Evolutionary conservation across 192 early-diverging fungal genomes (phyloP).

Genomic region (Linderina pennispora): DNA sequence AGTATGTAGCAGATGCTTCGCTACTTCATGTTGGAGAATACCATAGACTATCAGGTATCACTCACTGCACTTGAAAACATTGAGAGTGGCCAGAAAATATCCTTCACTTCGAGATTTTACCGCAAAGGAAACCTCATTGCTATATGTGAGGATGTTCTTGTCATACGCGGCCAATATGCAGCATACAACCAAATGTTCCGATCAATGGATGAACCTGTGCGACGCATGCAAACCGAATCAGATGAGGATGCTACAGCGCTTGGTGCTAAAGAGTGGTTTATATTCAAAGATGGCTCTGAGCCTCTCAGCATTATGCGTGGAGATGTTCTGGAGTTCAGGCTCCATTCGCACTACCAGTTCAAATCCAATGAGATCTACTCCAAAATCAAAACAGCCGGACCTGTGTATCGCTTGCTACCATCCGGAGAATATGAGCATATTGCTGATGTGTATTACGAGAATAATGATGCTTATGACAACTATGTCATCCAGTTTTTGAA

Average conservation of each 20-base stretch:
- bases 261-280: slow-evolving; percentile 79
- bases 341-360: slow-evolving; percentile 65
- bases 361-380: slow-evolving; percentile 53
- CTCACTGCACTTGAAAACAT: slow-evolving; percentile 74
- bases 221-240: slow-evolving; percentile 57
- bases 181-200: slow-evolving; percentile 75
- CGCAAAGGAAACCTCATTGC: slow-evolving; percentile 56
- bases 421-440: slow-evolving; percentile 61
- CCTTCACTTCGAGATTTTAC: slow-evolving; percentile 59
- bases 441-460: slow-evolving; percentile 67
- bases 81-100: slow-evolving; percentile 74
- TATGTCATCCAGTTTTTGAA: no score
- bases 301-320: slow-evolving; percentile 47
- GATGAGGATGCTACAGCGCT: slow-evolving; percentile 72
- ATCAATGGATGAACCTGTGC: slow-evolving; percentile 55
- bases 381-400: slow-evolving; percentile 65
- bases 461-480: slow-evolving; percentile 55
- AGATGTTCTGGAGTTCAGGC: slow-evolving; percentile 66
- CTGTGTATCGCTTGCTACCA: slow-evolving; percentile 46
- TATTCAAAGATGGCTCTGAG: slow-evolving; percentile 3
- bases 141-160: slow-evolving; percentile 66
- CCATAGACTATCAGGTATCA: slow-evolving; percentile 59
- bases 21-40: no score
- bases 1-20: no score
- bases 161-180: slow-evolving; percentile 67